Evolutionary conservation across 139 green algal genomes (phyloP), one percentile per base, ranked within the genome.

Genomic region (Chlamydomonas incerta): DNA sequence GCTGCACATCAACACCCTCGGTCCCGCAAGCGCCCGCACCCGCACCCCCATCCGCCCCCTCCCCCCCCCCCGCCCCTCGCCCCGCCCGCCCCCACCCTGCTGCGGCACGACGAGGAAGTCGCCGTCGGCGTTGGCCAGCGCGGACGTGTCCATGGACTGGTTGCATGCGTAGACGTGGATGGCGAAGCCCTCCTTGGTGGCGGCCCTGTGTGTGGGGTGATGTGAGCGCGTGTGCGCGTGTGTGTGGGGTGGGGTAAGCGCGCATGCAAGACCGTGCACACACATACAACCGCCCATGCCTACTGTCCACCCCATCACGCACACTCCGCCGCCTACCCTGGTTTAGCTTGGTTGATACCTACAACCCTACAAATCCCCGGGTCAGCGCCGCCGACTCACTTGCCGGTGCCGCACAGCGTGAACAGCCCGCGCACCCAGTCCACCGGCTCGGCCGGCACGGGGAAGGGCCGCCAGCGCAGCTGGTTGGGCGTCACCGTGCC

Each of bases 81-180:
- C 67, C 33, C 18, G 14, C 33, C 34, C 34, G 28, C 8, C 74
- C 89, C n/a, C 65, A 94, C 93, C 93, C 80, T 94, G 88, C 88
- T 99, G 95, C 4, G 97, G 97, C 34, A 99, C 97, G 47, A 99
- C 93, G n/a, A 99, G 94, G 52, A 99, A 92, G 90, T 99, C 95
- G 0, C 97, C 97, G 84, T 99, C 97, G 26, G 97, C 96, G 85
- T 99, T 99, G 76, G 91, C 91, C 23, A 99, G 80, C 82, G 93
- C 97, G 62, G 37, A 83, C 83, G 95, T 90, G 14, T 87, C 68
- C 97, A 99, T 99, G 55, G 31, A 83, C 0, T 69, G 82, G 75
- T 90, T 98, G 77, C 82, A 85, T 0, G 91, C 90, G 86, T 97
- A 99, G 34, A 98, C 88, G 88, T 99, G 97, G 41, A 99, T 96